Base-by-base conservation (phyloP, 2,329 filamentous ascomycete species). In the Pyrenophora teres region DNA sequence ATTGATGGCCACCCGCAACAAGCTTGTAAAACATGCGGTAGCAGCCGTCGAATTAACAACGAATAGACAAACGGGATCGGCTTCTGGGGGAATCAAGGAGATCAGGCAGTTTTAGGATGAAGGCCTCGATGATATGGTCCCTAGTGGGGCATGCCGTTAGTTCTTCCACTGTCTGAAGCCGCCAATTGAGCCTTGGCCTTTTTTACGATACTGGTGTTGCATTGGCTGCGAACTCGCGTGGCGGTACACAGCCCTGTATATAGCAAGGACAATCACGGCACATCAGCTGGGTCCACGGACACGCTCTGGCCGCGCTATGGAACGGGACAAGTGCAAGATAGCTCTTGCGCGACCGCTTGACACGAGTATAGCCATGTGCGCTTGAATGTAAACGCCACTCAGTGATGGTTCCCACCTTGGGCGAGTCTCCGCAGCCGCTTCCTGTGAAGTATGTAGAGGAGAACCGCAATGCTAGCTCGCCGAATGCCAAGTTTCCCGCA, bases 11-110 rank as follows among this genome's bases (percentile, higher is more conserved):
- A 46, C 38, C 40, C 38, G 35, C 25, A 40, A 30, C 15, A 40
- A 47, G 37, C 42, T 50, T 43, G 36, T 31, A 19, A 42, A 46
- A 55, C 48, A 56, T 51, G 40, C 35, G 42, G 38, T 35, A 37
- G 46, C 23, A 21, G 31, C 32, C n/a, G 36, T 42, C 40, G 25
- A 46, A 27, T 33, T 30, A 35, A 23, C 38, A 25, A 27, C 39
- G 21, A 15, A 19, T 30, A 13, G 23, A 33, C 15, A 39, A 25
- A 30, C 23, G 32, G 8, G 38, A 52, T 31, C 43, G 16, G 21
- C 32, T 33, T n/a, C 39, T 40, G 15, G 27, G 19, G 37, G 38
- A 36, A 36, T 40, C 50, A 25, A 27, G 27, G 19, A 44, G 25
- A 33, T n/a, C 6, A 23, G 13, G 9, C 18, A 31, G 8, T 6